Percentiles rank a stretch among this genome's conserved stretches.
phyloP scores from a whole-genome alignment of 306 rosid genomes.

The Ceratonia siliqua region DNA sequence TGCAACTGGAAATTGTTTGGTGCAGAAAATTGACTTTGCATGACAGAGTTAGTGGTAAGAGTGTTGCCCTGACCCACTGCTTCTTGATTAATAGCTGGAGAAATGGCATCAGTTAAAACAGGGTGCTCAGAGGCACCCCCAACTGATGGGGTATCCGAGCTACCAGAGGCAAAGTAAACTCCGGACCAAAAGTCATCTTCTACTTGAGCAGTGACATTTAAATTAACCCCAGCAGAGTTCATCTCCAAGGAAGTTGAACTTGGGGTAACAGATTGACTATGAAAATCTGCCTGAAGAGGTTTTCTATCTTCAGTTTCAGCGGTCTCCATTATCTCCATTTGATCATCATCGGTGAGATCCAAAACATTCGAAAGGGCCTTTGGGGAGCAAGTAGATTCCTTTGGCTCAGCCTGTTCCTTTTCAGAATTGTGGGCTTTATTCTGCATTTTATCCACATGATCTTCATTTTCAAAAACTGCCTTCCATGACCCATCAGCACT shows the following conservation, averaged over 20 bases:
- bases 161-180: slow-evolving; percentile 15
- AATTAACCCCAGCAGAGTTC: slow-evolving; percentile 36
- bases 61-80: slow-evolving; percentile 44
- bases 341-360: slow-evolving; percentile 71
- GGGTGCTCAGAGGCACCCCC: slow-evolving; percentile 38
- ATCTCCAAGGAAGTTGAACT: slow-evolving; percentile 33
- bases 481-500: slow-evolving; percentile 88
- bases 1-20: slow-evolving; percentile 49
- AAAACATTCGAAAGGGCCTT: slow-evolving; percentile 39
- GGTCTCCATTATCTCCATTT: slow-evolving; percentile 46
- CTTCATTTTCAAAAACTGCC: slow-evolving; percentile 56
- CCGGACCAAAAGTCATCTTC: slow-evolving; percentile 59
- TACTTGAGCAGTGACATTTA: slow-evolving; percentile 41
- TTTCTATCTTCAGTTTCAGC: slow-evolving; percentile 58
- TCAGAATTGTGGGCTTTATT: slow-evolving; percentile 34
- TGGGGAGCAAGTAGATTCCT: slow-evolving; percentile 38
- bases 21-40: slow-evolving; percentile 45
- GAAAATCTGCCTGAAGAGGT: slow-evolving; percentile 41
- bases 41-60: slow-evolving; percentile 36
- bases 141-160: slow-evolving; percentile 42
- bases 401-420: slow-evolving; percentile 48
- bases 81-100: slow-evolving; percentile 56
- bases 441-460: slow-evolving; percentile 39
- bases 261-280: slow-evolving; percentile 28
- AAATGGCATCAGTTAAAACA: slow-evolving; percentile 40